phyloP scores from a whole-genome alignment of 116 monocot species.

The Thalassia testudinum region DNA sequence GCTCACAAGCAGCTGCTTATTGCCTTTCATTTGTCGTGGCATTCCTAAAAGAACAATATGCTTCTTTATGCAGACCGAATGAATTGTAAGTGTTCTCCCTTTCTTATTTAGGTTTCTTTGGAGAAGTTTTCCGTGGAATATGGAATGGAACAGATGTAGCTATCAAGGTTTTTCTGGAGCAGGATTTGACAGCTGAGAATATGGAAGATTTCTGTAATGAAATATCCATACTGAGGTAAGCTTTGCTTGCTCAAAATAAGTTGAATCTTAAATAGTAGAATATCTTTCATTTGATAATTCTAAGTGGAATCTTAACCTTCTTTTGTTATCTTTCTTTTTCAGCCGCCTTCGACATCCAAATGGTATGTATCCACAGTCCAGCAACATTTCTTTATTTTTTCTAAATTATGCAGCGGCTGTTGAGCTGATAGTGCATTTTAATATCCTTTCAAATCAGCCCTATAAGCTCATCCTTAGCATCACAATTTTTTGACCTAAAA shows the following conservation, averaged over 20 bases:
- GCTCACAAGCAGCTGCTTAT: too few species aligned
- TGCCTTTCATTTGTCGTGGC: too few species aligned
- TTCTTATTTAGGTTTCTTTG: conserved; percentile 59
- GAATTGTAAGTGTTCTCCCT: too few species aligned
- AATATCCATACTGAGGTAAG: conserved; percentile 86
- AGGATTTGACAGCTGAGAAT: conserved; percentile 94
- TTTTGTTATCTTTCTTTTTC: conserved; percentile 21
- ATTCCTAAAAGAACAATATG: too few species aligned
- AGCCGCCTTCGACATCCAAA: conserved; percentile 99
- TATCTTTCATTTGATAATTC: not conserved
- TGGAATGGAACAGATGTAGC: conserved; percentile 99
- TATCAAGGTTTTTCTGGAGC: conserved; percentile 92
- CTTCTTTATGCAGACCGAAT: too few species aligned
- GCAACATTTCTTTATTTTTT: not conserved
- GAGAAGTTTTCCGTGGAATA: conserved; percentile 94
- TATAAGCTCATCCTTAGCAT: too few species aligned
- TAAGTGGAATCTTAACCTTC: not conserved
- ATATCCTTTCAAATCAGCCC: too few species aligned
- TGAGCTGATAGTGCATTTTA: too few species aligned
- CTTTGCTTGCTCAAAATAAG: too few species aligned
- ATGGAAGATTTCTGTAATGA: conserved; percentile 98
- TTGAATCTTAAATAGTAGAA: not conserved
- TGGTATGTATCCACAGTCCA: conserved; percentile 33
- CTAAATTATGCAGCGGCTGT: not conserved
- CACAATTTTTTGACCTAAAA: too few species aligned